phyloP scores from a whole-genome alignment of 768 basidiomycete species.

The Phlebiopsis flavidoalba region DNA sequence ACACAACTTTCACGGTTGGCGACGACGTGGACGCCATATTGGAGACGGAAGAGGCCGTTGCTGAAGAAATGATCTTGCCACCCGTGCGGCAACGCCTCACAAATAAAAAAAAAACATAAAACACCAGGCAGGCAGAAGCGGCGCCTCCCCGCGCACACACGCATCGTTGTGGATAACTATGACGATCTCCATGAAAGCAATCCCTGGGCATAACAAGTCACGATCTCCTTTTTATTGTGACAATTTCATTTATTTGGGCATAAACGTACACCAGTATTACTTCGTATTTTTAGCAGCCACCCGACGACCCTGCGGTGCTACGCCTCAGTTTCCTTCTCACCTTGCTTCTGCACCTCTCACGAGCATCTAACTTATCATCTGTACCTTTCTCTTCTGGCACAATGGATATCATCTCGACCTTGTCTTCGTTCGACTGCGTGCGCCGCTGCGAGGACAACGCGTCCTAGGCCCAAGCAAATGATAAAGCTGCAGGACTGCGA shows the following conservation, averaged over 20 bases:
- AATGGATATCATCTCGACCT: background rate
- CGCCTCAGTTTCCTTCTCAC: background rate
- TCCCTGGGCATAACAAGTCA: slow-evolving; percentile 45
- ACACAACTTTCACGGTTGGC: slow-evolving; percentile 30
- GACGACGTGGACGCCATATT: slow-evolving; percentile 34
- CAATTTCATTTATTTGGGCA: background rate
- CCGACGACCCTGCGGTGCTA: background rate
- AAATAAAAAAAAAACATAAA: no score
- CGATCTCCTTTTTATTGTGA: background rate
- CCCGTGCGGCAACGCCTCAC: slow-evolving; percentile 35
- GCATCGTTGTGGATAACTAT: slow-evolving; percentile 26
- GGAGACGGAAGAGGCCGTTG: slow-evolving; percentile 24
- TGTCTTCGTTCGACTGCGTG: background rate
- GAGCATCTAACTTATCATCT: background rate
- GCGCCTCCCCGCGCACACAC: slow-evolving; percentile 43
- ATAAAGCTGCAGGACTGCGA: slow-evolving; percentile 13
- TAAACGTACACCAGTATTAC: background rate
- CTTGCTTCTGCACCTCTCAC: background rate
- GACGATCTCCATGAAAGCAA: slow-evolving; percentile 43
- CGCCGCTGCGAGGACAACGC: slow-evolving; percentile 2
- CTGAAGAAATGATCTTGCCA: slow-evolving; percentile 18
- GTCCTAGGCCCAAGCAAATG: slow-evolving; percentile 5
- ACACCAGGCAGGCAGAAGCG: no score
- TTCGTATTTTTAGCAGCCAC: background rate
- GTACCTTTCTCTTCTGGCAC: background rate